These are phyloP conservation scores for Hyphodiscus hymeniophilus DNA, from an alignment of 495 filamentous ascomycete species.

Conservation along the genomic window DNA sequence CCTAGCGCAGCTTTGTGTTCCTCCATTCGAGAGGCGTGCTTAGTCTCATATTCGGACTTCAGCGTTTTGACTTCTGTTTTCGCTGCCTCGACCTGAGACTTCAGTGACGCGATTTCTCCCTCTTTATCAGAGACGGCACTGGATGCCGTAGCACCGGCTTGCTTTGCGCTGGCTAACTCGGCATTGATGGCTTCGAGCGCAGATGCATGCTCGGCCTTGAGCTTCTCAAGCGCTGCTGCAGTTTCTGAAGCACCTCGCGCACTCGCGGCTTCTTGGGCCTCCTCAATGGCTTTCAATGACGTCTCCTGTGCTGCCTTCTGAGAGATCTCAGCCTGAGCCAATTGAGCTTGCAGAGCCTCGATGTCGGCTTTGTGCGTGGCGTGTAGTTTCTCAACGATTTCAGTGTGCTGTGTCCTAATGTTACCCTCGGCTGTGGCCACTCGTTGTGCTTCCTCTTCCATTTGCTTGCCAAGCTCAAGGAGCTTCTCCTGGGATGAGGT, in stretches of 20 bases:
- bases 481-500: conserved; percentile 21
- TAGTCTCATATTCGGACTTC: conserved; percentile 7
- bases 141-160: conserved; percentile 11
- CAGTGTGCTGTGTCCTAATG: conserved; percentile 17
- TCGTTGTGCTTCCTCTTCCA: conserved; percentile 16
- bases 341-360: conserved; percentile 23
- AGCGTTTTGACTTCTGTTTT: conserved; percentile 18
- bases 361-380: conserved; percentile 30
- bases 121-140: conserved; percentile 16
- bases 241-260: conserved; percentile 16
- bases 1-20: conserved; percentile 28
- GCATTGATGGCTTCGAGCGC: conserved; percentile 7
- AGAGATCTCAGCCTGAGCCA: conserved; percentile 21
- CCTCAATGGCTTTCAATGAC: conserved; percentile 19
- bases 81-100: conserved; percentile 30
- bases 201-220: conserved; percentile 27
- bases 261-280: conserved; percentile 16
- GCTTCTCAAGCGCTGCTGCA: conserved; percentile 22
- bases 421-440: conserved; percentile 16
- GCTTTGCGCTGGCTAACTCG: conserved; percentile 14
- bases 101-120: conserved; percentile 31
- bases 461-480: conserved; percentile 17
- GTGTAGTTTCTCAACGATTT: conserved; percentile 24
- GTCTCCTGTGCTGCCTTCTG: conserved; percentile 12
- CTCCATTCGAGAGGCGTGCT: neutral